Conservation (phyloP, 1,284 basidiomycete species). For the Retiboletus fuscus region DNA sequence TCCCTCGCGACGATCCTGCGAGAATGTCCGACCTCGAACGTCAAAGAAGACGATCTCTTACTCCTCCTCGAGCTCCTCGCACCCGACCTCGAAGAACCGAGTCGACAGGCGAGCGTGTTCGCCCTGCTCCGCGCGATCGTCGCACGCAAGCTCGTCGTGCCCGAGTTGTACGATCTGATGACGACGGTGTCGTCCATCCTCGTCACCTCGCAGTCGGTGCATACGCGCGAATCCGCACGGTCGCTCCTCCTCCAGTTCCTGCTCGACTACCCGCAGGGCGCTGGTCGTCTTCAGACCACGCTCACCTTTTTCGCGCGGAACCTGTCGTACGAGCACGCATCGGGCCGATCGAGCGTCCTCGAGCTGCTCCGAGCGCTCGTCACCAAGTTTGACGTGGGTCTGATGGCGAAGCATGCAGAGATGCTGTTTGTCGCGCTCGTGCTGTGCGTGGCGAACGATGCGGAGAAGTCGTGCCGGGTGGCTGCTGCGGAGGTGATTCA, state of each 20-base stretch:
- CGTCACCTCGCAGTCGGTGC: slow-evolving; percentile 92
- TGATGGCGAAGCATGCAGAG: slow-evolving; percentile 88
- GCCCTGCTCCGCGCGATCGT: slow-evolving; percentile 88
- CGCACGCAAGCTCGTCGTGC: slow-evolving; percentile 67
- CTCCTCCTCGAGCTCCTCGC: slow-evolving; percentile 88
- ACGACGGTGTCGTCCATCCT: slow-evolving; percentile 93
- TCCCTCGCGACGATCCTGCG: slow-evolving; percentile 89
- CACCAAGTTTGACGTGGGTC: slow-evolving; percentile 83
- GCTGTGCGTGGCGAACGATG: slow-evolving; percentile 94
- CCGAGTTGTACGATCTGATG: slow-evolving; percentile 98
- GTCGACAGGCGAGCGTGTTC: slow-evolving; percentile 90
- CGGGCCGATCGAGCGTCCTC: slow-evolving; percentile 91
- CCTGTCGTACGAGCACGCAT: slow-evolving; percentile 91
- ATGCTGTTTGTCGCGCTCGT: slow-evolving; percentile 93
- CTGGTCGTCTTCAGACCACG: slow-evolving; percentile 87
- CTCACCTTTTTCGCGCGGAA: slow-evolving; percentile 96
- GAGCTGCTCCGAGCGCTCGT: slow-evolving; percentile 89
- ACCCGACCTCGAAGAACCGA: slow-evolving; percentile 94
- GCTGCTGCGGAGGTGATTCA: slow-evolving; percentile 89
- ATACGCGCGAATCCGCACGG: slow-evolving; percentile 93
- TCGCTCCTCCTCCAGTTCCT: slow-evolving; percentile 93
- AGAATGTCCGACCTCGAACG: slow-evolving; percentile 81
- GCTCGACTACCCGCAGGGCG: slow-evolving; percentile 97
- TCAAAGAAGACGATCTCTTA: slow-evolving; percentile 91
- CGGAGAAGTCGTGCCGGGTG: slow-evolving; percentile 88